A percentile compares a stretch with the other conserved stretches of the same genome.
Conservation (phyloP, 164 flowering plant species). For the Liriodendron chinense region DNA sequence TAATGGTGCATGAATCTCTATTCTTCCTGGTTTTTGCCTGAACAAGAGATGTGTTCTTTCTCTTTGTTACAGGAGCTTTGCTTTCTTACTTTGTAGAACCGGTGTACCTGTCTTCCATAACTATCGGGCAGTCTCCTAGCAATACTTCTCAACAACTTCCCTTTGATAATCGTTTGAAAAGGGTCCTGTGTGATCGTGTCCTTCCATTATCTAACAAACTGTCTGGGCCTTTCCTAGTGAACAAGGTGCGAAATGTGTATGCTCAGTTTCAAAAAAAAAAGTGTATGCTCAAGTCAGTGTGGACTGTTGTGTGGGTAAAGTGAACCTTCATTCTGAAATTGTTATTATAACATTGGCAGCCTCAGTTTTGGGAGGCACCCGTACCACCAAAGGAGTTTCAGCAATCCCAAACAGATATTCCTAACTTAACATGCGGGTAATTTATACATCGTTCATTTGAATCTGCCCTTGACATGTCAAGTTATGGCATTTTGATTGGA, state of each 20-base stretch:
- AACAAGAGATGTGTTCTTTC: constrained; percentile 4
- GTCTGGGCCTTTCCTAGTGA: constrained; percentile 52
- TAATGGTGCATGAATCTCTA: neutral
- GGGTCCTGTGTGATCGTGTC: constrained; percentile 52
- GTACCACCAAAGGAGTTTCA: constrained; percentile 78
- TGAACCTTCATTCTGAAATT: neutral
- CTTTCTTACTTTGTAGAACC: constrained; percentile 87
- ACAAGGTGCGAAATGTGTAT: constrained; percentile 46
- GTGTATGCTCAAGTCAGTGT: constrained; percentile 9
- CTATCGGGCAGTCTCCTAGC: constrained; percentile 50
- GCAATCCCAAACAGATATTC: constrained; percentile 56
- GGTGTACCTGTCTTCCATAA: constrained; percentile 75
- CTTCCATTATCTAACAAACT: constrained; percentile 46
- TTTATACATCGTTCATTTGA: neutral
- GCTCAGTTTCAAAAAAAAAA: neutral
- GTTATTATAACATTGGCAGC: constrained; percentile 43
- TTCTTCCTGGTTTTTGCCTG: neutral
- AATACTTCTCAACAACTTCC: constrained; percentile 23
- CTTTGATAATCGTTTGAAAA: constrained; percentile 35
- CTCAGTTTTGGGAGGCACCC: constrained; percentile 59
- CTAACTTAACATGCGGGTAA: constrained; percentile 88
- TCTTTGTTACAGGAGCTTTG: constrained; percentile 65
- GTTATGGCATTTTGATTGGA: neutral
- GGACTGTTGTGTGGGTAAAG: neutral
- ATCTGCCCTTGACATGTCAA: neutral